These are phyloP conservation scores for Acorus gramineus DNA, from an alignment of 106 monocot species.

Conservation along the genomic window DNA sequence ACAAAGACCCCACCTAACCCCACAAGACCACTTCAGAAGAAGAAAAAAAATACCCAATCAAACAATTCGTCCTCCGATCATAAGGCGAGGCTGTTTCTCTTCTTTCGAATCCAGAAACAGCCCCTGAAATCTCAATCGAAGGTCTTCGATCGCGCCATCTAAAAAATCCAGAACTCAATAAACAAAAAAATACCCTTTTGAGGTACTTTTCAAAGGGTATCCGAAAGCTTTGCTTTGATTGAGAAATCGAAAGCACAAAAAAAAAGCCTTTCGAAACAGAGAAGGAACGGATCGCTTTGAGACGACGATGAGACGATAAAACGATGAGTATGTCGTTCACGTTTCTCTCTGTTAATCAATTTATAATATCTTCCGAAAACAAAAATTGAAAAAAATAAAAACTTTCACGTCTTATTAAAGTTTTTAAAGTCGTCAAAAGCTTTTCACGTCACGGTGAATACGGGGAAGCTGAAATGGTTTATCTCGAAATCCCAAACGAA, in stretches of 20 bases:
- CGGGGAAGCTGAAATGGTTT: too few species aligned
- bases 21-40: neutral
- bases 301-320: conserved; percentile 16
- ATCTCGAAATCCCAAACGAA: too few species aligned
- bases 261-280: neutral
- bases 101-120: conserved; percentile 2
- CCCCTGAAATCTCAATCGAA: neutral
- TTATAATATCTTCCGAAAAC: neutral
- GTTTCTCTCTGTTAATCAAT: neutral
- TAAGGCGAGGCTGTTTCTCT: conserved; percentile 27
- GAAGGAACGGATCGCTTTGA: conserved; percentile 18
- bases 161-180: neutral
- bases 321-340: conserved; percentile 3
- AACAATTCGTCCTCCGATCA: conserved; percentile 1
- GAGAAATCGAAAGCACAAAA: neutral
- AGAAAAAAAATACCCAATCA: neutral
- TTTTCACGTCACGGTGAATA: too few species aligned
- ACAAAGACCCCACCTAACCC: neutral
- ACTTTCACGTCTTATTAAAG: too few species aligned
- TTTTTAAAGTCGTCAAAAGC: too few species aligned
- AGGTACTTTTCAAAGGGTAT: too few species aligned
- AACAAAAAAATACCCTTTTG: too few species aligned
- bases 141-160: conserved; percentile 2
- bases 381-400: too few species aligned
- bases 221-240: neutral